Evolutionary conservation across 345 rosid species (phyloP).

Genomic region (Dimocarpus longan): DNA sequence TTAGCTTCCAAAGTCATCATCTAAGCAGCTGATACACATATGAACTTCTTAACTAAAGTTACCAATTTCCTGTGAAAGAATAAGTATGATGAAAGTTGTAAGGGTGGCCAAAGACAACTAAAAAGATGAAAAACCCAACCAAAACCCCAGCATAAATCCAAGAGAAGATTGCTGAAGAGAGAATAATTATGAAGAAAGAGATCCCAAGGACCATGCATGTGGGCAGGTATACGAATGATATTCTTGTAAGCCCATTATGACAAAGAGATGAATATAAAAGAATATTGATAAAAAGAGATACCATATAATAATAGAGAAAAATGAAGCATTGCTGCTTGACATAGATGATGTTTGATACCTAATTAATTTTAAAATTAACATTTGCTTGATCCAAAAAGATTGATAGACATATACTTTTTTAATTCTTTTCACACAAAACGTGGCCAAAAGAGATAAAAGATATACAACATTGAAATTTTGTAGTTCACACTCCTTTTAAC

Average conservation of each 20-base stretch:
- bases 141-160: conserved; percentile 6
- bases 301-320: not conserved
- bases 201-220: conserved; percentile 28
- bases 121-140: not conserved
- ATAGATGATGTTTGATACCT: too few relatives aligned
- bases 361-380: too few relatives aligned
- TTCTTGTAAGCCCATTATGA: conserved; percentile 22
- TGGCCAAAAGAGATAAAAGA: too few relatives aligned
- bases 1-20: too few relatives aligned
- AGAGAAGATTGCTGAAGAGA: not conserved
- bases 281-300: not conserved
- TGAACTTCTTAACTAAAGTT: too few relatives aligned
- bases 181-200: conserved; percentile 12
- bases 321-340: too few relatives aligned
- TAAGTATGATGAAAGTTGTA: not conserved
- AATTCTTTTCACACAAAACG: too few relatives aligned
- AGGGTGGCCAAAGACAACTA: not conserved
- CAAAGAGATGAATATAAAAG: conserved; percentile 16
- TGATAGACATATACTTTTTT: too few relatives aligned
- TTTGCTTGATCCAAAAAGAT: too few relatives aligned
- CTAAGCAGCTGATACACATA: too few relatives aligned
- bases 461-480: too few relatives aligned
- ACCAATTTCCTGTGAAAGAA: not conserved
- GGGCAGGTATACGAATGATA: conserved; percentile 23
- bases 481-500: too few relatives aligned